These are phyloP conservation scores for Otatea glauca DNA, from an alignment of 176 grass and related monocot genomes.

Conservation along the genomic window DNA sequence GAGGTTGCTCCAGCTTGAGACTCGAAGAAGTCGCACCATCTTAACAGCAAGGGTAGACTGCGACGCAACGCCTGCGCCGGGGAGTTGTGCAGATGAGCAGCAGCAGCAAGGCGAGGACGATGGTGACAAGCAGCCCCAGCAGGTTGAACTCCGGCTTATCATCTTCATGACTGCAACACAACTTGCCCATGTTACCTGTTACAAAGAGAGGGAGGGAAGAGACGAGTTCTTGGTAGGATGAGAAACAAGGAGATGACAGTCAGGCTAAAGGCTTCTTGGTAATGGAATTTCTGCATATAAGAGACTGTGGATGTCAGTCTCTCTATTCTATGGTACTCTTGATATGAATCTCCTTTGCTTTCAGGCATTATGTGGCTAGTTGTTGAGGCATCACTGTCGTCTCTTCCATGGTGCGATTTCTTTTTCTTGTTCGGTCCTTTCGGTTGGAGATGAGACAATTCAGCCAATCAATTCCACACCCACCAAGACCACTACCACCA, in stretches of 20 bases:
- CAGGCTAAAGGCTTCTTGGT: background rate
- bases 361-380: constrained; percentile 46
- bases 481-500: constrained; percentile 30
- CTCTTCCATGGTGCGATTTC: constrained; percentile 28
- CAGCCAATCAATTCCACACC: constrained; percentile 39
- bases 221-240: constrained; percentile 1
- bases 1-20: background rate
- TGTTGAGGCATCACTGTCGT: constrained; percentile 62
- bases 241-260: background rate
- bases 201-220: background rate
- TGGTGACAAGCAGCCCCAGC: constrained; percentile 56
- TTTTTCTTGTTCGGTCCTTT: constrained; percentile 37
- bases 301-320: constrained; percentile 23
- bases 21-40: background rate
- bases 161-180: constrained; percentile 59
- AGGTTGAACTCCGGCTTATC: constrained; percentile 60
- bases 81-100: constrained; percentile 60
- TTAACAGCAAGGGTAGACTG: constrained; percentile 52
- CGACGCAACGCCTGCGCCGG: constrained; percentile 54
- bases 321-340: constrained; percentile 9
- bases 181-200: constrained; percentile 63
- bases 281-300: background rate
- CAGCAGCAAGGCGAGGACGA: constrained; percentile 64
- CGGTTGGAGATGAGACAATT: constrained; percentile 30
- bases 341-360: constrained; percentile 45